Evolutionary conservation across 1,139 yeast genomes (phyloP).

Genomic region (Lodderomyces theae): DNA sequence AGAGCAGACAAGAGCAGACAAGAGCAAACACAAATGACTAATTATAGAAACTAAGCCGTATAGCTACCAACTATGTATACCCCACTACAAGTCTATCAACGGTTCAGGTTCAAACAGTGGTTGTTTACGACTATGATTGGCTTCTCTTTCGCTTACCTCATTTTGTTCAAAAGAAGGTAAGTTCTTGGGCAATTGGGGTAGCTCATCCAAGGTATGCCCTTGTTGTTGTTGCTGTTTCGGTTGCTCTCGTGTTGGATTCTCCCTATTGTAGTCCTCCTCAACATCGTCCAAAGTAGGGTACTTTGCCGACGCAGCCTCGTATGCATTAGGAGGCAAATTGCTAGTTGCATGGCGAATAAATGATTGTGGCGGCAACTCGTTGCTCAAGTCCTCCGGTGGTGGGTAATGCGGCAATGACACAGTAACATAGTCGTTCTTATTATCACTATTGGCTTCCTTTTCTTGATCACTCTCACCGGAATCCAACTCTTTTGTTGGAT

Average conservation of each 20-base stretch:
- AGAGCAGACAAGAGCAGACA: too few species aligned
- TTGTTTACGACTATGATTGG: slow-evolving; percentile 1
- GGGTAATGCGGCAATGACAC: slow-evolving; percentile 16
- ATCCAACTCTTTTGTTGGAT: slow-evolving; percentile 13
- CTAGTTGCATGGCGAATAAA: slow-evolving; percentile 14
- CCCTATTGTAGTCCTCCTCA: slow-evolving; percentile 13
- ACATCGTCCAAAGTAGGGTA: slow-evolving; percentile 22
- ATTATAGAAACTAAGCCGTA: too few species aligned
- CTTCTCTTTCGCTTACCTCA: background rate
- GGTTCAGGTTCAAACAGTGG: slow-evolving; percentile 29
- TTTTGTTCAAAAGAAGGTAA: slow-evolving; percentile 12
- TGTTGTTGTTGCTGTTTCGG: slow-evolving; percentile 5
- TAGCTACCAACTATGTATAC: too few species aligned
- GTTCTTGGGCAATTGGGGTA: slow-evolving; percentile 14
- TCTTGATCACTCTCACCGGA: slow-evolving; percentile 10
- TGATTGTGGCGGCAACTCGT: slow-evolving; percentile 11
- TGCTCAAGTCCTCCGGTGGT: slow-evolving; percentile 15
- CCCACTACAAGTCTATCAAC: slow-evolving; percentile 30
- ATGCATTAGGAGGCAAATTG: slow-evolving; percentile 15
- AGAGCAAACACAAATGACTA: too few species aligned
- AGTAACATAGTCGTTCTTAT: slow-evolving; percentile 9
- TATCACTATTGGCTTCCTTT: background rate
- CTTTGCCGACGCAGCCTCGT: slow-evolving; percentile 20
- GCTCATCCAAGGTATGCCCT: slow-evolving; percentile 4
- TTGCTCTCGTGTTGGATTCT: background rate